Base-by-base conservation (phyloP, 2,329 filamentous ascomycete genomes). In the Colletotrichum spaethianum region DNA sequence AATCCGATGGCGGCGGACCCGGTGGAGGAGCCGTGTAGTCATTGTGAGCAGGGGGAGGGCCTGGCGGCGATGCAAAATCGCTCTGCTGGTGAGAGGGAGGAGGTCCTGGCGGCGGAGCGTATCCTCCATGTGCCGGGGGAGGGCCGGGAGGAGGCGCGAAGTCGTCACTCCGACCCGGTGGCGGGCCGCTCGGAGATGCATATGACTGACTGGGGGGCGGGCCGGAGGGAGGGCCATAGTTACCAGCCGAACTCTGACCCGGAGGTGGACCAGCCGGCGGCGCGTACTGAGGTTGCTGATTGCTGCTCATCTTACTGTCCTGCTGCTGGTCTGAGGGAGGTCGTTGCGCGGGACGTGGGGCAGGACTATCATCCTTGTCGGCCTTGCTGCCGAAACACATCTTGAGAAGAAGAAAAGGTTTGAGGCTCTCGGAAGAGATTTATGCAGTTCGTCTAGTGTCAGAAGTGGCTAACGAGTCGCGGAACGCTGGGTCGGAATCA, bases 321-420 rank as follows among this genome's bases (percentile, higher is more conserved):
- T 69, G 73, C 38, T 69, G 73, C 60, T 73, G 66, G 44, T 55
- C 57, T 9, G 59, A 68, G 33, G 61, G 55, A 52, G 53, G 69
- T 46, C n/a, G 75, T 76, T 79, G 79, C 18, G 62, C 79, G 12
- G 84, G 86, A 38, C 84, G 80, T 3, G 86, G 81, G 9, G 83
- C 79, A 26, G 81, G 81, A 38, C 83, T 83, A 70, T 82, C 77
- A 42, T 79, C 77, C 61, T 77, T 75, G 60, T 83, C 81, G 68
- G 85, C 81, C 61, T 84, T 86, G 74, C 80, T 80, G 55, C 86
- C 84, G 75, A 88, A 88, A 78, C 87, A 89, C 87, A 89, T 88
- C 12, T 28, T 67, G 9, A 56, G 40, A n/a, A 16, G 11, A 8
- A 20, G 46, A 46, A 26, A 42, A 26, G 18, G 59, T 46, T 50